phyloP scores from a whole-genome alignment of 306 rosid species.

The Prunus campanulata region DNA sequence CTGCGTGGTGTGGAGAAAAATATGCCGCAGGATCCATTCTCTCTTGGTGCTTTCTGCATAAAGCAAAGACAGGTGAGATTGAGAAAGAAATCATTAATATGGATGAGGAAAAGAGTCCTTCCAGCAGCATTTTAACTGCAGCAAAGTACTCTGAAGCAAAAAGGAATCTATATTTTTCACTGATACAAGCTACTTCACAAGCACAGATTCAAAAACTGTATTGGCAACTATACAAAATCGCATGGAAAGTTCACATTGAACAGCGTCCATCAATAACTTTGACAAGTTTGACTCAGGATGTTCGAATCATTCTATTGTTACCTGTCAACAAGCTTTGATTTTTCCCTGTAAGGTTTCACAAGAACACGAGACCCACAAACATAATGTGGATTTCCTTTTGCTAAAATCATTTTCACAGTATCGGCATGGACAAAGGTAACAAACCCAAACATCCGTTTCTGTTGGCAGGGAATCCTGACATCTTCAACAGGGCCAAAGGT shows the following conservation, averaged over 20 bases:
- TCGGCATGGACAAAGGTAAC: conserved; percentile 68
- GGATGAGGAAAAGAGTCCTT: not conserved
- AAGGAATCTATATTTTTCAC: not conserved
- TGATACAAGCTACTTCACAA: not conserved
- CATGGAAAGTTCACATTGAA: not conserved
- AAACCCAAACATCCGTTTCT: conserved; percentile 84
- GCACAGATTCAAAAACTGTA: too few relatives aligned
- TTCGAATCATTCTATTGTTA: not conserved
- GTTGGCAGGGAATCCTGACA: conserved; percentile 83
- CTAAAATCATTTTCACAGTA: conserved; percentile 65
- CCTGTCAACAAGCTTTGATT: conserved; percentile 65
- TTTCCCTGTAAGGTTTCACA: conserved; percentile 83
- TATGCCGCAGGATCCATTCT: conserved; percentile 39
- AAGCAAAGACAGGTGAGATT: not conserved
- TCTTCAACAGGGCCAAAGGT: conserved; percentile 76
- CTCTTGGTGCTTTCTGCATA: conserved; percentile 58
- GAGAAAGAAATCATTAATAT: not conserved
- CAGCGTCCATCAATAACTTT: not conserved
- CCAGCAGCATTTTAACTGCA: not conserved
- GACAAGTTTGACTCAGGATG: not conserved
- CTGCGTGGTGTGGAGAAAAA: conserved; percentile 29
- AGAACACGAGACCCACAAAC: conserved; percentile 78
- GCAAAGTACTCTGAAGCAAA: not conserved
- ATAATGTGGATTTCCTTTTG: conserved; percentile 65
- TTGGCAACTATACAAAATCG: not conserved